Evolutionary conservation across 1,139 yeast species (phyloP), one percentile per base, ranked within the genome.

Genomic region (Sugiyamaella grinbergsii): DNA sequence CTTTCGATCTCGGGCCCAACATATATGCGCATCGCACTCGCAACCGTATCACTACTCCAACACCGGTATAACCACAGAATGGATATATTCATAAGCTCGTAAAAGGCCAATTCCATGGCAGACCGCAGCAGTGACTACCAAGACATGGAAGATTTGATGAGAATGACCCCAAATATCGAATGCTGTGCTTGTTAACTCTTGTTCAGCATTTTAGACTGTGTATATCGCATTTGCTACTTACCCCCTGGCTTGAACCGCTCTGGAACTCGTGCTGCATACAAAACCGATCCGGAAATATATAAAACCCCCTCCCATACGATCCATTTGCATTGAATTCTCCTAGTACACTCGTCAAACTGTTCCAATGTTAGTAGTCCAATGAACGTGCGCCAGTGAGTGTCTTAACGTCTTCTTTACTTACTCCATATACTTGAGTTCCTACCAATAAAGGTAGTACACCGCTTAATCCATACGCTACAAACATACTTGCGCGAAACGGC

Each of bases 71-170:
- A 51, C 49, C n/a, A 38, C 42, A 33, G 59, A 80, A 84, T 51
- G 79, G 74, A 58, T 76, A 38, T 59, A 71, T 49, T 72, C 70
- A 62, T 84, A 86, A 40, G 90, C 77, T 8, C 75, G 75, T n/a
- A 80, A 63, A 33, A 89, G 70, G 0, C 85, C 95, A 50, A 63
- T 72, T 70, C 85, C 81, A 68, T 90, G 97, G 55, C 85, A 83
- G 53, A 71, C 73, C 0, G 95, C 95, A 3, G 96, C 96, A 5
- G 82, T 60, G 0, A 90, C 93, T 2, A 91, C 96, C 62, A 86
- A 69, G 2, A 86, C 70, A 66, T 90, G 97, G 66, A 90, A 90
- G 19, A 90, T 78, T 65, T 91, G 97, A 66, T 90, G 97, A 2
- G 95, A 85, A 58, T 87, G 86, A 1, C 96, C 96, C 71, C 81